Percentiles rank a stretch among this genome's conserved stretches.
These are phyloP conservation scores for Torulaspora franciscae DNA, from an alignment of 805 yeast species.

Conservation along the genomic window DNA sequence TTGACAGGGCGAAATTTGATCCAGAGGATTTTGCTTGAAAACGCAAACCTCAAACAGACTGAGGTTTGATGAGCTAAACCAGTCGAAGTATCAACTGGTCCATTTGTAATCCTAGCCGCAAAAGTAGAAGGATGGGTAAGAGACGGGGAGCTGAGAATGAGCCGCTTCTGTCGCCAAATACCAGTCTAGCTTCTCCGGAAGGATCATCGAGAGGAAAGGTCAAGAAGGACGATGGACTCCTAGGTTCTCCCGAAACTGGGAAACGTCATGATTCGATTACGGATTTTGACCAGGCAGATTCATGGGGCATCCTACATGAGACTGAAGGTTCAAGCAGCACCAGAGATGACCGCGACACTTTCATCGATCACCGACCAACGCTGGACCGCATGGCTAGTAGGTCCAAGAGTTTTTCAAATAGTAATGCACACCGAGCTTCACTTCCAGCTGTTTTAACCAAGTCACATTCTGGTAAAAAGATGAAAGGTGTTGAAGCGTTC, in stretches of 20 bases:
- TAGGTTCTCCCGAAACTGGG: conserved; percentile 3
- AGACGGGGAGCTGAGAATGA: conserved; percentile 1
- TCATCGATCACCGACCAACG: conserved; percentile 30
- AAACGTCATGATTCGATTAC: conserved; percentile 13
- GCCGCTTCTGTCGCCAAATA: conserved; percentile 15
- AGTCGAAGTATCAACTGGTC: background rate
- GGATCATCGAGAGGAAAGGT: conserved; percentile 5
- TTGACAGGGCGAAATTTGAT: conserved; percentile 6
- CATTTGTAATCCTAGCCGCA: background rate
- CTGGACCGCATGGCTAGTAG: conserved; percentile 11
- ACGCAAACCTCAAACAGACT: background rate
- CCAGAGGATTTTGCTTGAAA: background rate
- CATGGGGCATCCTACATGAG: conserved; percentile 35
- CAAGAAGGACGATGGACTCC: background rate
- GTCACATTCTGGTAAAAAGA: conserved; percentile 6
- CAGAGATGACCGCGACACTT: conserved; percentile 17
- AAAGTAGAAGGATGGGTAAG: conserved; percentile 1
- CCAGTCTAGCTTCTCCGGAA: conserved; percentile 11
- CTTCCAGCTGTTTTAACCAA: conserved; percentile 8
- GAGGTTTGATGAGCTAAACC: background rate
- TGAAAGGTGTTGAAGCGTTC: conserved; percentile 5
- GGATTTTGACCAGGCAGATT: conserved; percentile 33
- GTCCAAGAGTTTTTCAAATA: conserved; percentile 10
- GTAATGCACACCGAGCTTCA: conserved; percentile 10
- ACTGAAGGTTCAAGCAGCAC: conserved; percentile 16